Percentiles rank a stretch among this genome's conserved stretches.
Evolutionary conservation across 225 moss, liverwort and hornwort genomes (phyloP).

Genomic region (Pseudisothecium myosuroides): DNA sequence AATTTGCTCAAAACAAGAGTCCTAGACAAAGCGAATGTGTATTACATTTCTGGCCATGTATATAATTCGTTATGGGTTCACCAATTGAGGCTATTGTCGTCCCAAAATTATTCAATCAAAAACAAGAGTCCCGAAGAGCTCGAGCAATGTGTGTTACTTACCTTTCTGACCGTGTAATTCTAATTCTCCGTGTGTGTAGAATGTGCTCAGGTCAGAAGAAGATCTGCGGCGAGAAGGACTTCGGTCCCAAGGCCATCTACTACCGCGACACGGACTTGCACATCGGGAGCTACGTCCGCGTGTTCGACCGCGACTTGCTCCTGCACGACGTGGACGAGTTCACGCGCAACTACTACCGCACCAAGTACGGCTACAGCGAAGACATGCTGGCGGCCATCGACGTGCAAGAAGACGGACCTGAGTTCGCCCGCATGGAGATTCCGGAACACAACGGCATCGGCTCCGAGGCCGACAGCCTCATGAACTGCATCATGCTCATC

Average conservation of each 20-base stretch:
- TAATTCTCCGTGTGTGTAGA: too few species aligned
- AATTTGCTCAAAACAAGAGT: not conserved
- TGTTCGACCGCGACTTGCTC: constrained; percentile 74
- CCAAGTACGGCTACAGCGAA: constrained; percentile 56
- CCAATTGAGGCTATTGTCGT: not conserved
- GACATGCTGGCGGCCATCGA: constrained; percentile 75
- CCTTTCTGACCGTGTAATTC: too few species aligned
- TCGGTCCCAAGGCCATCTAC: constrained; percentile 57
- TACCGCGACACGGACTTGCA: constrained; percentile 71
- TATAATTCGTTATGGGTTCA: not conserved
- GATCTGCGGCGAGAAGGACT: constrained; percentile 45
- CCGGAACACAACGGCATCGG: constrained; percentile 94
- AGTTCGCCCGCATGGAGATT: constrained; percentile 85
- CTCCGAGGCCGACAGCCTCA: constrained; percentile 76
- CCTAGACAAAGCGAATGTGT: not conserved
- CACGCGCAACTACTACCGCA: constrained; percentile 72
- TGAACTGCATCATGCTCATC: constrained; percentile 77
- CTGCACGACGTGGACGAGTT: constrained; percentile 86
- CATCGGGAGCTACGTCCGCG: constrained; percentile 80
- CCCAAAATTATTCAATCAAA: not conserved
- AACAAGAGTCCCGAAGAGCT: too few species aligned
- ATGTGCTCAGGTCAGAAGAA: constrained; percentile 28
- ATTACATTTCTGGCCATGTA: not conserved
- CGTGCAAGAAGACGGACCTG: constrained; percentile 72
- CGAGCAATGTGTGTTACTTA: too few species aligned